A percentile compares a stretch with the other conserved stretches of the same genome.
Evolutionary conservation across 1,284 basidiomycete genomes (phyloP).

Genomic region (Rhizoctonia solani): DNA sequence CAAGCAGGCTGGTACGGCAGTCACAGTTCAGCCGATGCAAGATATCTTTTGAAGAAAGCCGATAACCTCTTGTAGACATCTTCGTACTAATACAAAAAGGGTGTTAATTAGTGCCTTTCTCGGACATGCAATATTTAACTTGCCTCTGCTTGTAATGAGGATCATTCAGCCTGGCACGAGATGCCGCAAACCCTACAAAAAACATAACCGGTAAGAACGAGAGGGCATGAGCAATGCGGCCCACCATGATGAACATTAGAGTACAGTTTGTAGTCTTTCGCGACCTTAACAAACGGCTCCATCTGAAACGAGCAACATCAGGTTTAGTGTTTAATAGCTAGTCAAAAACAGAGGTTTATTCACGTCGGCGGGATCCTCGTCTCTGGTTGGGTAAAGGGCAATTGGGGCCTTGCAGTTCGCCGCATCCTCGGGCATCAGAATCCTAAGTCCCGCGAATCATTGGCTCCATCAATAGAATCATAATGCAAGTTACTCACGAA

Average conservation of each 20-base stretch:
- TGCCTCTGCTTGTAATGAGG: no score
- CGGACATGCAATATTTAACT: no score
- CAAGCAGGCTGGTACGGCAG: no score
- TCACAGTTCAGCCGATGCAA: no score
- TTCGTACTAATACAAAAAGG: no score
- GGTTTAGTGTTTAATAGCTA: background rate
- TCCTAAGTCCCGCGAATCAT: background rate
- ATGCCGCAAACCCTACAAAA: conserved; percentile 21
- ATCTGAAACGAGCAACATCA: background rate
- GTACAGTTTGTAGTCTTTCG: conserved; percentile 21
- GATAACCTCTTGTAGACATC: no score
- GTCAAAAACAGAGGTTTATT: background rate
- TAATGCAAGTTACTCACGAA: background rate
- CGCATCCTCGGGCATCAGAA: conserved; percentile 12
- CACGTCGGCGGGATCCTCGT: conserved; percentile 1
- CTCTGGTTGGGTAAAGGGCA: conserved; percentile 13
- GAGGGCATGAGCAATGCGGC: background rate
- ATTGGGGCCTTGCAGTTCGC: conserved; percentile 17
- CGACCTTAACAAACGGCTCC: conserved; percentile 16
- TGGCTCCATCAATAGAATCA: background rate
- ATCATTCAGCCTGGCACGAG: conserved; percentile 8
- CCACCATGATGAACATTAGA: conserved; percentile 13
- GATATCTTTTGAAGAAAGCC: no score
- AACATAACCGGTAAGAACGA: background rate
- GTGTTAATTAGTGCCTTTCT: no score